Evolutionary conservation across 139 green algal species (phyloP), one percentile per base, ranked within the genome.

Genomic region (Chlamydomonas eustigma): DNA sequence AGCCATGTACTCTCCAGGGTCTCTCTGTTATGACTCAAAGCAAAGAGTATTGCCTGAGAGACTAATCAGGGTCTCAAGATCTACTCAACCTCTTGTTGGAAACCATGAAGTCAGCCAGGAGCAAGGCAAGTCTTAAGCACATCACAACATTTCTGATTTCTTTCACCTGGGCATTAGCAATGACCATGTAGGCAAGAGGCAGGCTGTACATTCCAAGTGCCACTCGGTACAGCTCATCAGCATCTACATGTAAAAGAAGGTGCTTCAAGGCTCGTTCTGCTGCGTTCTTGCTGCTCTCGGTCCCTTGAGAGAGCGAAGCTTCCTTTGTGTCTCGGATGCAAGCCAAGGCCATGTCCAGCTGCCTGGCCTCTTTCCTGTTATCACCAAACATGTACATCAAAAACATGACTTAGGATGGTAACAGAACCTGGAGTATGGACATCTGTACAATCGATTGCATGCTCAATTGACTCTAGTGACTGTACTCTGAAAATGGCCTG

Each of bases 161-260:
- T 6, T 34, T 12, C 4, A 37, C 18, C 82, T 90, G 87, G 50
- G 81, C 87, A 77, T 92, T 75, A 0, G 84, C 80, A 6, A 94
- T 88, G 39, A 98, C 93, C 89, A 98, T 94, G 83, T 95, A 97
- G 0, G 95, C 95, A 51, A 98, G 75, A 37, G 88, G 80, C 64
- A 98, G 72, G 70, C 98, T 92, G 75, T 98, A 97, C 76, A 94
- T 82, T 3, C 90, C 92, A 36, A 99, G 83, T 0, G 95, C 94
- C 0, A 85, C 81, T n/a, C 80, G 52, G 86, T 97, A 98, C 51
- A 98, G 80, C 44, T 84, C 67, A n/a, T 97, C 89, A 2, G 88
- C 81, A 30, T 92, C 82, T 1, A 87, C 83, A 44, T 92, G 86
- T 52, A 97, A 89, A 84, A 98, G 84, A 66, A 99, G 81, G 58